Conservation (phyloP, 495 filamentous ascomycete genomes). For the Hypoxylon subgilvum region DNA sequence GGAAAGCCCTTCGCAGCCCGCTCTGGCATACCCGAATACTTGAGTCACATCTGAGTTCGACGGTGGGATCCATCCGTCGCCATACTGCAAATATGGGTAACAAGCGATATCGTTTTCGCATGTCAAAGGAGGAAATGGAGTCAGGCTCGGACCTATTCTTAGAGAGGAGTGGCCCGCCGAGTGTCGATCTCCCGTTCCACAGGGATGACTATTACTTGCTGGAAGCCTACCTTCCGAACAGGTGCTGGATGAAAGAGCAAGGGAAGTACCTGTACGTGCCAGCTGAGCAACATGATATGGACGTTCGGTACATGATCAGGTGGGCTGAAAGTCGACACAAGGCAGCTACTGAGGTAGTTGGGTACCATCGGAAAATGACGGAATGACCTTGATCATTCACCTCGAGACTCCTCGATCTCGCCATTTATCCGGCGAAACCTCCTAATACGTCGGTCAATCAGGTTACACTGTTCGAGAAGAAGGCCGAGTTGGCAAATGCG, state of each 20-base stretch:
- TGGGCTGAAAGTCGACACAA: conserved; percentile 25
- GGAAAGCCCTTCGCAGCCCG: conserved; percentile 47
- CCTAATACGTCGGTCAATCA: no score
- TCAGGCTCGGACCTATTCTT: conserved; percentile 57
- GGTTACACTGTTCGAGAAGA: no score
- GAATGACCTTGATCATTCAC: no score
- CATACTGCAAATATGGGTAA: conserved; percentile 55
- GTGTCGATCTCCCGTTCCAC: conserved; percentile 56
- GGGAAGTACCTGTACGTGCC: conserved; percentile 53
- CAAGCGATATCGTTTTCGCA: conserved; percentile 51
- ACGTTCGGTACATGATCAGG: conserved; percentile 40
- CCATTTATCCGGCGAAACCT: no score
- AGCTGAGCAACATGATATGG: conserved; percentile 51
- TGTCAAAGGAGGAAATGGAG: conserved; percentile 53
- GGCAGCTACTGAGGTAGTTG: neutral
- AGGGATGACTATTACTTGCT: conserved; percentile 63
- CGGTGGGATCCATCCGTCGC: conserved; percentile 54
- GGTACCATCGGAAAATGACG: no score
- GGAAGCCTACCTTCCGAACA: conserved; percentile 55
- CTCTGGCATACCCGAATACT: conserved; percentile 59
- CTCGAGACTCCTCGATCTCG: no score
- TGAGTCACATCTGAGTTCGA: conserved; percentile 58
- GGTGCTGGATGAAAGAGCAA: conserved; percentile 49
- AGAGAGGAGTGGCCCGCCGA: conserved; percentile 51
- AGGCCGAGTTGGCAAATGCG: no score